Percentiles rank a stretch among this genome's conserved stretches.
Evolutionary conservation across 768 basidiomycete genomes (phyloP).

Genomic region (Naganishia vishniacii): DNA sequence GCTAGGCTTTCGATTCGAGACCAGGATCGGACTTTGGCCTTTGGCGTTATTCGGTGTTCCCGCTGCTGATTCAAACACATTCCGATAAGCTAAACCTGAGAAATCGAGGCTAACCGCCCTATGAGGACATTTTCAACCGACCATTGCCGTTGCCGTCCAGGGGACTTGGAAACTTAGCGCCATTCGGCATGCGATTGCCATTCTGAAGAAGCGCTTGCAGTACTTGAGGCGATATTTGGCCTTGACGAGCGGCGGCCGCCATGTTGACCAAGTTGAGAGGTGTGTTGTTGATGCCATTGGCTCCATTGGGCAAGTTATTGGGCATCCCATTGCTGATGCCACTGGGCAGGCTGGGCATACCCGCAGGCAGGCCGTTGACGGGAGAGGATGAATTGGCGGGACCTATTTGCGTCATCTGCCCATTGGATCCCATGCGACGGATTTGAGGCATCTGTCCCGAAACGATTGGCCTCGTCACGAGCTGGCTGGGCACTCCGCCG

Average conservation of each 20-base stretch:
- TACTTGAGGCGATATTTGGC: constrained; percentile 21
- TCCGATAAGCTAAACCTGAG: constrained; percentile 18
- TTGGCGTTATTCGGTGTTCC: constrained; percentile 5
- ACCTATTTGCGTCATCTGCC: constrained; percentile 21
- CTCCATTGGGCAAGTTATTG: neutral
- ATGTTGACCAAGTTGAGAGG: constrained; percentile 17
- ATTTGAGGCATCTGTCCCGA: constrained; percentile 26
- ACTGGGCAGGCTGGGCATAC: neutral
- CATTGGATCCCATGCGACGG: constrained; percentile 24
- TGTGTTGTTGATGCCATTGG: constrained; percentile 11
- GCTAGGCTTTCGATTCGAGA: neutral
- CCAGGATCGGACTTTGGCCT: constrained; percentile 3
- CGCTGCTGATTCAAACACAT: constrained; percentile 21
- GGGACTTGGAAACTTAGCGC: constrained; percentile 12
- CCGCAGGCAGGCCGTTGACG: constrained; percentile 13
- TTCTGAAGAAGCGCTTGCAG: constrained; percentile 13
- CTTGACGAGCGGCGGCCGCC: constrained; percentile 23
- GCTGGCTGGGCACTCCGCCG: constrained; percentile 5
- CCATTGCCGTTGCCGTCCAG: constrained; percentile 23
- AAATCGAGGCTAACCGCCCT: constrained; percentile 18
- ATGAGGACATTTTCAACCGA: constrained; percentile 20
- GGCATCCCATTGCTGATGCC: neutral
- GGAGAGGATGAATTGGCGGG: constrained; percentile 23
- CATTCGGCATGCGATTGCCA: constrained; percentile 4
- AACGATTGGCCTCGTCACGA: constrained; percentile 12